These are phyloP conservation scores for Monilinia polystroma DNA, from an alignment of 2,329 filamentous ascomycete species.

Conservation along the genomic window DNA sequence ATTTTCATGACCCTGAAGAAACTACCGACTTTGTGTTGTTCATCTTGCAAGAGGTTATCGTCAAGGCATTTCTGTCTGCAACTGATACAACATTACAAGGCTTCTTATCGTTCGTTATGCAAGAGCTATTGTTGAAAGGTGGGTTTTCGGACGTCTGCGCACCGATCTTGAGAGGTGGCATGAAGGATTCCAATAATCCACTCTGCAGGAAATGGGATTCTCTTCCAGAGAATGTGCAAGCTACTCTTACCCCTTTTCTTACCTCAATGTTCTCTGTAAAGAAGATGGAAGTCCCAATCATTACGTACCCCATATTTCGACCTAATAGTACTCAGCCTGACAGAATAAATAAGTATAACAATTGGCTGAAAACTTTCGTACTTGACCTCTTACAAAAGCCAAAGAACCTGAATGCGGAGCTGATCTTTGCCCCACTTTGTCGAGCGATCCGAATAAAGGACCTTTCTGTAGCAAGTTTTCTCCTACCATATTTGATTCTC, in stretches of 20 bases:
- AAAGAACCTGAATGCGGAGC: conserved; percentile 69
- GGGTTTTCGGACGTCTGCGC: conserved; percentile 61
- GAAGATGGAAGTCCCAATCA: conserved; percentile 51
- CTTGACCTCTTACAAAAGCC: conserved; percentile 78
- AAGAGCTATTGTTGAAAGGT: conserved; percentile 79
- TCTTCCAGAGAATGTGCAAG: conserved; percentile 74
- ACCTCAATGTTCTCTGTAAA: conserved; percentile 78
- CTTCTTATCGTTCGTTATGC: conserved; percentile 91
- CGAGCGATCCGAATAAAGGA: conserved; percentile 85
- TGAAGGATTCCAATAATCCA: conserved; percentile 49
- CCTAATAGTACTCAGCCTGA: conserved; percentile 51
- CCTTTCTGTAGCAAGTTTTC: conserved; percentile 78
- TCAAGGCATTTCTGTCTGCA: conserved; percentile 87
- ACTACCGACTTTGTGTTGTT: conserved; percentile 83
- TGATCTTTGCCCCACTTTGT: conserved; percentile 78
- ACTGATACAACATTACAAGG: conserved; percentile 86
- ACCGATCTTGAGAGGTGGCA: conserved; percentile 37
- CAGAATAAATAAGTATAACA: conserved; percentile 71
- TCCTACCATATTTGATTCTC: conserved; percentile 82
- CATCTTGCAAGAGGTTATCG: conserved; percentile 80
- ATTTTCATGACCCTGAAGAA: conserved; percentile 77
- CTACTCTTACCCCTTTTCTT: conserved; percentile 84
- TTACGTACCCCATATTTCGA: conserved; percentile 71
- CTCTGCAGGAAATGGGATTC: conserved; percentile 73
- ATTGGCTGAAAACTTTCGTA: conserved; percentile 79